Evolutionary conservation across 139 green algal species (phyloP), one percentile per base, ranked within the genome.

Genomic region (Chlamydomonas asymmetrica): DNA sequence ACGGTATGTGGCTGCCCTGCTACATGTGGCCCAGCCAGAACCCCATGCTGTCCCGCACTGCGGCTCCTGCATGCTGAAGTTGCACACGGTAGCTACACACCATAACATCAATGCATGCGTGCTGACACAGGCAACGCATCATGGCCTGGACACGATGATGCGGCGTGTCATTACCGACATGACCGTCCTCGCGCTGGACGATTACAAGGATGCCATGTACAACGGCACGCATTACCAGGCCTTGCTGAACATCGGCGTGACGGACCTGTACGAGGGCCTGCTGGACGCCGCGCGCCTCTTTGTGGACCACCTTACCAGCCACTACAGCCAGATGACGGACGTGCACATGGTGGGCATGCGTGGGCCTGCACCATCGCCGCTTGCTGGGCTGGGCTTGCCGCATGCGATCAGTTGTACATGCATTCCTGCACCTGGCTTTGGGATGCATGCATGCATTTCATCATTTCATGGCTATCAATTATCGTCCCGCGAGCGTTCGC

Each of bases 141-240:
- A 76, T n/a, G 69, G 69, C 13, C 69, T 76, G 32, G 57, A 76
- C 37, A 38, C 48, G 16, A 76, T 76, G 71, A 61, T 78, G 18
- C 61, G 50, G 35, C 72, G 72, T 13, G 63, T 78, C 40, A 25
- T 78, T 23, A 20, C 45, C 1, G 72, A 78, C 16, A 67, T 78
- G 57, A 71, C 39, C 4, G 43, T 78, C 38, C 40, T 78, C 35
- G 25, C 20, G 4, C 18, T 32, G 34, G 72, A 78, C 29, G 59
- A 39, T 0, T 50, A 74, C n/a, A 10, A 64, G 25, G 67, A 74
- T 29, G 37, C 38, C 4, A 27, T 38, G 23, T 74, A 74, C 49
- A 52, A 74, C 25, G 37, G 67, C 25, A 74, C 67, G 7, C 67
- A 52, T 23, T 78, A 57, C 25, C 32, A 29, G 38, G 34, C 5